Evolutionary conservation across 2,329 filamentous ascomycete genomes (phyloP).

Genomic region (Exophiala aquamarina): DNA sequence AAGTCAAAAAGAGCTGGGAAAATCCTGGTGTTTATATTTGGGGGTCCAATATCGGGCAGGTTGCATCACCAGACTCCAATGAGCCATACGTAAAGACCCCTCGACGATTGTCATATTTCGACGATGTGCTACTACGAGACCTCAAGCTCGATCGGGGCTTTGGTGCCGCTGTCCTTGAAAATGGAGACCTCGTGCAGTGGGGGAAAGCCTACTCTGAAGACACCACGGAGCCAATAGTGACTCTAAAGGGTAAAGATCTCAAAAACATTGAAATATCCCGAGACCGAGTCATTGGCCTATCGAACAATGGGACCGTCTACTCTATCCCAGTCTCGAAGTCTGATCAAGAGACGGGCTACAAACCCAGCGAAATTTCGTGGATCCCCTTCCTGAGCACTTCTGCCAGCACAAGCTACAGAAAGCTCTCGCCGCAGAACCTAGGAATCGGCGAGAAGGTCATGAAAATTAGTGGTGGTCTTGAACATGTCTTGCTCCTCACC

Average conservation of each 20-base stretch:
- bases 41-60: conserved; percentile 82
- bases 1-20: conserved; percentile 78
- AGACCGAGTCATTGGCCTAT: conserved; percentile 80
- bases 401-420: conserved; percentile 68
- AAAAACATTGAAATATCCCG: conserved; percentile 72
- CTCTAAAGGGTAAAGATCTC: conserved; percentile 79
- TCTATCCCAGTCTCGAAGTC: conserved; percentile 74
- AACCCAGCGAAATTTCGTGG: conserved; percentile 67
- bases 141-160: conserved; percentile 80
- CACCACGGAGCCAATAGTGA: conserved; percentile 64
- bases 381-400: conserved; percentile 68
- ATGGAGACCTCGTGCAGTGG: conserved; percentile 90
- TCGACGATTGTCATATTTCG: conserved; percentile 75
- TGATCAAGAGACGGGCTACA: conserved; percentile 67
- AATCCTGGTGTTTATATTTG: conserved; percentile 90
- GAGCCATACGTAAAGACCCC: conserved; percentile 79
- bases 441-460: conserved; percentile 70
- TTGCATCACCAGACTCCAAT: conserved; percentile 80
- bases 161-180: conserved; percentile 82
- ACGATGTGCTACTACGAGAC: conserved; percentile 80
- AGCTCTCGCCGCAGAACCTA: conserved; percentile 65
- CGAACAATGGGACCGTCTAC: conserved; percentile 74
- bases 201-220: conserved; percentile 71
- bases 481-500: conserved; percentile 85
- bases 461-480: conserved; percentile 73